Conservation (phyloP, 1,139 yeast species). For the Hansenula lynferdii region DNA sequence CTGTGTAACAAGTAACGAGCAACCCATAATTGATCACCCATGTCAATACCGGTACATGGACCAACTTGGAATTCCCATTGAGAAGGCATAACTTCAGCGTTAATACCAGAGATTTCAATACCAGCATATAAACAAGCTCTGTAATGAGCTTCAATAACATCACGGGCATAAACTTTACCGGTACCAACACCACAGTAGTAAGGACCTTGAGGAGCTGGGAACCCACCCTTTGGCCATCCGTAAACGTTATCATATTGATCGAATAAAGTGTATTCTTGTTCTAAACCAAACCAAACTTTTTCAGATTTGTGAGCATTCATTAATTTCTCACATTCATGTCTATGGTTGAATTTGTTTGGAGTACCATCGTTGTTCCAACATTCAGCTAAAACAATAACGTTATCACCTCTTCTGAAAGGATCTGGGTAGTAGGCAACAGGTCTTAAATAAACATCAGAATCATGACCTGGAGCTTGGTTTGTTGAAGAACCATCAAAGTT, state of each 20-base stretch:
- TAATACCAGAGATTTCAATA: constrained; percentile 86
- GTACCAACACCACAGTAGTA: constrained; percentile 99
- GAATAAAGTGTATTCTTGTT: constrained; percentile 96
- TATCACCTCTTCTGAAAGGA: constrained; percentile 97
- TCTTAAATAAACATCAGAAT: constrained; percentile 90
- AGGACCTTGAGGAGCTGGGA: constrained; percentile 99
- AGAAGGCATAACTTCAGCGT: constrained; percentile 99
- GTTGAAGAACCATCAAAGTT: constrained; percentile 99
- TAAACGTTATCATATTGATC: constrained; percentile 87
- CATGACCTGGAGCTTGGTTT: constrained; percentile 97
- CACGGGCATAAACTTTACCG: constrained; percentile 97
- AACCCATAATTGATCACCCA: constrained; percentile 98
- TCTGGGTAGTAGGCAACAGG: constrained; percentile 94
- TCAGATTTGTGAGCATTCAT: constrained; percentile 89
- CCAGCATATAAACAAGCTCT: constrained; percentile 96
- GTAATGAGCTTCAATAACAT: constrained; percentile 98
- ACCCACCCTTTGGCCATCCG: constrained; percentile 99
- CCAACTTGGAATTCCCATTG: constrained; percentile 99
- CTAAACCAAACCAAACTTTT: constrained; percentile 95
- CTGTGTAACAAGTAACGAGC: constrained; percentile 90
- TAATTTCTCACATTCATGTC: constrained; percentile 95
- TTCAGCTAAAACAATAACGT: constrained; percentile 90
- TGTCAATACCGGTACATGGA: constrained; percentile 89
- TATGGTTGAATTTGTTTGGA: constrained; percentile 96
- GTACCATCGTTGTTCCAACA: constrained; percentile 99